A percentile compares a stretch with the other conserved stretches of the same genome.
Evolutionary conservation across 1,284 basidiomycete genomes (phyloP).

Genomic region (Garcileccinum viscosum): DNA sequence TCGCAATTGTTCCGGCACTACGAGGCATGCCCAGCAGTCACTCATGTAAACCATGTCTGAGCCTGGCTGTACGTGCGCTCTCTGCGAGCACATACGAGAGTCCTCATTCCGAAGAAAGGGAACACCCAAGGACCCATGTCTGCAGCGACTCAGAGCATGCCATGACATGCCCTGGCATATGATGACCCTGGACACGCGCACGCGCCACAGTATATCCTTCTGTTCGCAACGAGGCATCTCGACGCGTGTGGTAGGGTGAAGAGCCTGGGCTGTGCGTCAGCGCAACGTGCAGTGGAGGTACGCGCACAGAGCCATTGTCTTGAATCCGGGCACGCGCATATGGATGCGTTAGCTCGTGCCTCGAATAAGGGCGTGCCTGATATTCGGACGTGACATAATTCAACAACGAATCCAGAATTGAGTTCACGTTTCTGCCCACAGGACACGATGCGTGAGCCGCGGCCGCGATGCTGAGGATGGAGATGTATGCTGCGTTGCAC

Average conservation of each 20-base stretch:
- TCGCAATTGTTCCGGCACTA: not conserved
- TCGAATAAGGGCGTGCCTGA: not conserved
- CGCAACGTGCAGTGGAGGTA: not conserved
- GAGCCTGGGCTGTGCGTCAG: not conserved
- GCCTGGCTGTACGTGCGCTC: too few relatives aligned
- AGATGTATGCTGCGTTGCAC: not conserved
- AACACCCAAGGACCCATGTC: not conserved
- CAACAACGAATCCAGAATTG: not conserved
- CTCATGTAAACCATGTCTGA: not conserved
- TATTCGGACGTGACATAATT: not conserved
- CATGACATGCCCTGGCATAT: not conserved
- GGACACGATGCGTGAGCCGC: not conserved
- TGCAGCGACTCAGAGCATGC: not conserved
- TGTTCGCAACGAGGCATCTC: not conserved
- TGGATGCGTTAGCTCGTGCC: not conserved
- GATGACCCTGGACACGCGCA: not conserved
- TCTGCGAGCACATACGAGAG: too few relatives aligned
- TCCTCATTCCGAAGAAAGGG: not conserved
- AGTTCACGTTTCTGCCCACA: not conserved
- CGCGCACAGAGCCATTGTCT: not conserved
- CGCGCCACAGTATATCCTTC: not conserved
- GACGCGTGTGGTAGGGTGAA: not conserved
- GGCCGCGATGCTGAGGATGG: not conserved
- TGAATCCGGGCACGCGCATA: not conserved
- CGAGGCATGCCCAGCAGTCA: not conserved